These are phyloP conservation scores for Nymphaea colorata DNA, from an alignment of 164 flowering plant species.

Conservation along the genomic window DNA sequence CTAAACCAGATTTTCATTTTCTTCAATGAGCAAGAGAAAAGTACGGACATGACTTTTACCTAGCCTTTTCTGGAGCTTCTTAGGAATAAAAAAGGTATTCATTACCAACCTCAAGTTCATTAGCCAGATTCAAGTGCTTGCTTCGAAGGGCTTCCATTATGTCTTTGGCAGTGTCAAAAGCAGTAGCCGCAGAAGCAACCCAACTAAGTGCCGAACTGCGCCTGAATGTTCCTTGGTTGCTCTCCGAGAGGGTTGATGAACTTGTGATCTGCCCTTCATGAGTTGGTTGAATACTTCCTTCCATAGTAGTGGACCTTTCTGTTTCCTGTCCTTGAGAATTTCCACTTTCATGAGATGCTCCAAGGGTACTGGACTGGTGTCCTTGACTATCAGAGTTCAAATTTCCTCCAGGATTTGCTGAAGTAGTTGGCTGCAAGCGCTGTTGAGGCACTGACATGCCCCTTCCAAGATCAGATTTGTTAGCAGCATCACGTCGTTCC, in stretches of 20 bases:
- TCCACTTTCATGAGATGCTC: conserved; percentile 71
- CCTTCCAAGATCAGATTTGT: conserved; percentile 78
- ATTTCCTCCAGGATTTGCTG: conserved; percentile 28
- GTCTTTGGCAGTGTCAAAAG: conserved; percentile 97
- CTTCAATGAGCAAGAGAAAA: no score
- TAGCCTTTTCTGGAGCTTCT: no score
- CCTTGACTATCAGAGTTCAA: conserved; percentile 48
- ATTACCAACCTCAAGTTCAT: conserved; percentile 83
- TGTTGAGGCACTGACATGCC: conserved; percentile 71
- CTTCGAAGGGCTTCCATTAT: conserved; percentile 94
- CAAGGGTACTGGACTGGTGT: conserved; percentile 38
- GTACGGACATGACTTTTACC: no score
- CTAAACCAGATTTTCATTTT: no score
- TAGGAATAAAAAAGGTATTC: no score
- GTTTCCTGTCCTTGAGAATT: conserved; percentile 72
- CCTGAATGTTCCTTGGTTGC: conserved; percentile 52
- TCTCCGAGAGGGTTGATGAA: conserved; percentile 47
- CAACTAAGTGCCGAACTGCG: conserved; percentile 56
- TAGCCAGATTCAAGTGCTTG: conserved; percentile 90
- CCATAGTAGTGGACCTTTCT: conserved; percentile 55
- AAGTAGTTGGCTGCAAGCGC: conserved; percentile 78
- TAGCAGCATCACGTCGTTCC: conserved; percentile 95
- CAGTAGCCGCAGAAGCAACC: conserved; percentile 70
- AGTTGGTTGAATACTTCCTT: conserved; percentile 38
- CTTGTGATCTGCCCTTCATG: conserved; percentile 57